Base-by-base conservation (phyloP, 2,329 filamentous ascomycete species). In the Colletotrichum tofieldiae region DNA sequence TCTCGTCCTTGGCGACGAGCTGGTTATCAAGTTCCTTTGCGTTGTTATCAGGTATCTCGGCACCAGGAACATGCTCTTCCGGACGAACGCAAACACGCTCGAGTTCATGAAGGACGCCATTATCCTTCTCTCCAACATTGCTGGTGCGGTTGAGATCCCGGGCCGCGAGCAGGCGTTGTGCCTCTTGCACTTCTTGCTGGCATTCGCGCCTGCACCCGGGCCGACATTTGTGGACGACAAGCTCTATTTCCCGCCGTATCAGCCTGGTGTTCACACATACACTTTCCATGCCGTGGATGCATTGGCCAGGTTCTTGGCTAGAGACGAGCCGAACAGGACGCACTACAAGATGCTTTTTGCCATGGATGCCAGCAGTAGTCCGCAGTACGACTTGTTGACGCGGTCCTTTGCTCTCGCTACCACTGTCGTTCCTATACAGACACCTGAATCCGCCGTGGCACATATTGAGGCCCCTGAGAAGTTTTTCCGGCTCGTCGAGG, bases 61-160 rank as follows among this genome's bases (percentile, higher is more conserved):
- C 39, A 98, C 95, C 5, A 92, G 95, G 18, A 94, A 94, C 76
- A 94, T 96, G 88, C 88, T 98, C 39, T 84, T 98, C 52, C 91
- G 94, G 49, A 94, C 92, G 4, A 89, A 96, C 75, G 87, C 89
- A 78, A 98, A 98, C 82, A 96, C 93, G 0, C 86, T 98, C 75
- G 96, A 99, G 81, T 96, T 98, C 77, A 97, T 98, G 94, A 99
- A 99, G 83, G 96, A 99, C 81, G 86, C 95, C 39, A 90, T 98
- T 70, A 92, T 94, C 20, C 91, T 97, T 75, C 86, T 99, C 66
- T 98, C 96, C 68, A 98, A 99, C 81, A 90, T 97, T 59, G 92
- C 95, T 9, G 91, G 93, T 58, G 89, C 90, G 12, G 89, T 98
- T 64, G 93, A 96, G 78, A 86, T 99, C 49, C 93, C 95, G 1